Evolutionary conservation across 2,329 filamentous ascomycete genomes (phyloP).

Genomic region (Cercospora sesami): DNA sequence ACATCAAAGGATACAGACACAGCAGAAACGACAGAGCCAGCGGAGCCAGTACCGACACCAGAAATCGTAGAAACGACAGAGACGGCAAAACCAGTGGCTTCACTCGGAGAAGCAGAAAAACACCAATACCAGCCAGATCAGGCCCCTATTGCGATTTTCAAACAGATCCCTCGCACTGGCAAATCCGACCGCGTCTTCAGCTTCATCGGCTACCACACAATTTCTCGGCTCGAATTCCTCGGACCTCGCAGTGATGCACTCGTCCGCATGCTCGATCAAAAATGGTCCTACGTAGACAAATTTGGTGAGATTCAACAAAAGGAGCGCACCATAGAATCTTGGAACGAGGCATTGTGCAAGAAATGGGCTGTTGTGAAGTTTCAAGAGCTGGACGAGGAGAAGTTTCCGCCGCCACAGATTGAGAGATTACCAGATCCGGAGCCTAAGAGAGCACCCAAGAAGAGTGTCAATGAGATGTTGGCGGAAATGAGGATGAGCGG

Average conservation of each 20-base stretch:
- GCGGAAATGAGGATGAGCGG: neutral
- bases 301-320: constrained; percentile 21
- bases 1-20: neutral
- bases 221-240: constrained; percentile 30
- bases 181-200: constrained; percentile 15
- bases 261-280: constrained; percentile 36
- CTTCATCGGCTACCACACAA: constrained; percentile 33
- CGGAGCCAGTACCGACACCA: neutral
- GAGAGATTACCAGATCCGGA: neutral
- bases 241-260: constrained; percentile 29
- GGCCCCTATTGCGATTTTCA: constrained; percentile 32
- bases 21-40: neutral
- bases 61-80: neutral
- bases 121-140: neutral
- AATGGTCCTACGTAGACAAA: constrained; percentile 29
- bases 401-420: neutral
- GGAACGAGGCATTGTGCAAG: constrained; percentile 31
- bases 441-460: neutral
- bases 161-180: constrained; percentile 20
- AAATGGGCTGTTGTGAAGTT: constrained; percentile 27
- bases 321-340: constrained; percentile 25
- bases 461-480: neutral
- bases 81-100: neutral
- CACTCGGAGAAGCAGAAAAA: neutral
- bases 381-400: neutral